phyloP scores from a whole-genome alignment of 139 green algal genomes.

The Chlorella sp. region DNA sequence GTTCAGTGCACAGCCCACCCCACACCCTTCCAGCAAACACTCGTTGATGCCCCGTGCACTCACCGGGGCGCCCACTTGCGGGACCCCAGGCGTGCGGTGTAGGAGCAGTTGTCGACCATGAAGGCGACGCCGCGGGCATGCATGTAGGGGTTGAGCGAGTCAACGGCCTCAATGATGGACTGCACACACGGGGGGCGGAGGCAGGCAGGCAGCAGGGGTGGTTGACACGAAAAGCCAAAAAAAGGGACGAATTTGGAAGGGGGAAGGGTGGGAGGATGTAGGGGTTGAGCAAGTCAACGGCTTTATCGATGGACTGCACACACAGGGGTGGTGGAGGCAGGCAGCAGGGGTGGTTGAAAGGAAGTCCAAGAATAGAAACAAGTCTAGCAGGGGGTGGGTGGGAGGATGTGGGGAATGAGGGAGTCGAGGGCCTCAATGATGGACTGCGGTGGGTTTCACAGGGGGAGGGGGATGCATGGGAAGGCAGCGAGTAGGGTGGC shows the following conservation, averaged over 20 bases:
- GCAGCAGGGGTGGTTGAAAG: not conserved
- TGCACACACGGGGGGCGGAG: not conserved
- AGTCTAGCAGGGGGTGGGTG: not conserved
- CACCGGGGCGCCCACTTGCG: constrained; percentile 96
- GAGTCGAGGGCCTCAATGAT: constrained; percentile 90
- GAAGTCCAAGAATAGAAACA: not conserved
- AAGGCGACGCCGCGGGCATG: constrained; percentile 98
- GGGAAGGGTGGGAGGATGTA: constrained; percentile 99
- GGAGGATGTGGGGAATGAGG: constrained; percentile 97
- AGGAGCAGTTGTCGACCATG: constrained; percentile 99
- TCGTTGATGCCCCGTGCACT: too few relatives aligned
- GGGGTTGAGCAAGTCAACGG: constrained; percentile 97
- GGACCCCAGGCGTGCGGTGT: constrained; percentile 96
- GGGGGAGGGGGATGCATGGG: constrained; percentile 99
- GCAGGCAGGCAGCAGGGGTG: constrained; percentile 45
- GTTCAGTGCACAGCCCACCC: not conserved
- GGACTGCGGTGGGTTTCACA: constrained; percentile 64
- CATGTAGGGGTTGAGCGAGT: constrained; percentile 99
- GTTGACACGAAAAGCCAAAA: constrained; percentile 91
- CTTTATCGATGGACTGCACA: constrained; percentile 51
- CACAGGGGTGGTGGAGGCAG: not conserved
- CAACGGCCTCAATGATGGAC: constrained; percentile 82
- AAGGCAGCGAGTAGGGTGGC: constrained; percentile 72
- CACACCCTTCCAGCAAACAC: not conserved
- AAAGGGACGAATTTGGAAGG: too few relatives aligned